Evolutionary conservation across 352 stramenopile species (phyloP).

Genomic region (Phytophthora multivora): DNA sequence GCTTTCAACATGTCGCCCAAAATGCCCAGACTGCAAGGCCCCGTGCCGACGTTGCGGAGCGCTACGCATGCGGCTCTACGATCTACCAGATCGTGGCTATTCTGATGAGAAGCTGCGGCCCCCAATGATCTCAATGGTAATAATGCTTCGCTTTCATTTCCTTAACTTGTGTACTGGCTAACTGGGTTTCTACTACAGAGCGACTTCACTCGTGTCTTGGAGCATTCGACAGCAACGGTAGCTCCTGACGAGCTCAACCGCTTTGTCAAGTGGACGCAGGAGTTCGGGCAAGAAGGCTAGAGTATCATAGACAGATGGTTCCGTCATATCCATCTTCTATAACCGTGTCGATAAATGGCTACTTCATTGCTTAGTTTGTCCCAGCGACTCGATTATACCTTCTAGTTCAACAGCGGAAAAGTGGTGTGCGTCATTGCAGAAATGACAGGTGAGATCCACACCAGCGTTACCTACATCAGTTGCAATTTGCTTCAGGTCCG

Average conservation of each 20-base stretch:
- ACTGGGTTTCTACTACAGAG: conserved; percentile 46
- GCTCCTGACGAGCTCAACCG: conserved; percentile 95
- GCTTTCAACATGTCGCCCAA: conserved; percentile 68
- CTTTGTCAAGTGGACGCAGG: conserved; percentile 98
- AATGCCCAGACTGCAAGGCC: conserved; percentile 73
- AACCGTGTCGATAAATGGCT: conserved; percentile 34
- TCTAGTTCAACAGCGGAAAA: conserved; percentile 63
- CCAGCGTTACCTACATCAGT: conserved; percentile 53
- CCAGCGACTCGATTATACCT: conserved; percentile 35
- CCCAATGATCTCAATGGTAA: conserved; percentile 88
- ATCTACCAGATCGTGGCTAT: conserved; percentile 81
- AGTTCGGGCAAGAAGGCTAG: conserved; percentile 99
- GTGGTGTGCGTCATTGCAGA: conserved; percentile 83
- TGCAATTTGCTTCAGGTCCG: conserved; percentile 57
- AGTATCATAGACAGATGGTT: conserved; percentile 33
- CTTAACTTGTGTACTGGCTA: not conserved
- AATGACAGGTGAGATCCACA: conserved; percentile 82
- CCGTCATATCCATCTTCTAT: conserved; percentile 29
- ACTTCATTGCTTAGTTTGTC: conserved; percentile 16
- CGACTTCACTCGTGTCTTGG: conserved; percentile 97
- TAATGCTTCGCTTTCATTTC: conserved; percentile 27
- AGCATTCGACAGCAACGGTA: conserved; percentile 95
- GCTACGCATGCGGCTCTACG: conserved; percentile 86
- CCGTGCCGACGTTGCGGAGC: conserved; percentile 76
- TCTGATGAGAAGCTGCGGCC: conserved; percentile 85